Evolutionary conservation across 2,329 filamentous ascomycete species (phyloP).

Genomic region (Chaetomiaceae sp.): DNA sequence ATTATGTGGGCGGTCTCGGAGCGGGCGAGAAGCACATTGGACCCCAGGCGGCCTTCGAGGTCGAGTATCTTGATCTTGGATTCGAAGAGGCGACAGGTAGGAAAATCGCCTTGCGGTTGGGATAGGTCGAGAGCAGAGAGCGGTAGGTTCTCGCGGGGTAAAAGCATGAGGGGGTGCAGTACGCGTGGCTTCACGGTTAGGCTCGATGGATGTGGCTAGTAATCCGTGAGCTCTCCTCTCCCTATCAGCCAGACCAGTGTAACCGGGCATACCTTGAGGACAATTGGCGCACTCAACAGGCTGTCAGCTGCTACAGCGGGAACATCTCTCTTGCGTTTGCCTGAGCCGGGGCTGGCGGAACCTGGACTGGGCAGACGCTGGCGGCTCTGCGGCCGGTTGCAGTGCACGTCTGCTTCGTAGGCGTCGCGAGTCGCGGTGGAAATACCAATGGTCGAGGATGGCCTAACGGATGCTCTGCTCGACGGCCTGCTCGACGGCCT

Average conservation of each 20-base stretch:
- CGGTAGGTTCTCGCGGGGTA: slow-evolving; percentile 56
- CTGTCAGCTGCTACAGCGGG: slow-evolving; percentile 44
- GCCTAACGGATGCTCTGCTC: slow-evolving; percentile 15
- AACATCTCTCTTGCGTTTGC: slow-evolving; percentile 36
- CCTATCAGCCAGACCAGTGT: not conserved
- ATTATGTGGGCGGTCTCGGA: slow-evolving; percentile 50
- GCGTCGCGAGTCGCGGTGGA: slow-evolving; percentile 39
- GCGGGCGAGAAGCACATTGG: slow-evolving; percentile 57
- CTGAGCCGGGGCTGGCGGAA: slow-evolving; percentile 31
- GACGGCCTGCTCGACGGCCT: slow-evolving; percentile 12
- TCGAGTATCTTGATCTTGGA: slow-evolving; percentile 61
- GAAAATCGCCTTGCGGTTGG: slow-evolving; percentile 46
- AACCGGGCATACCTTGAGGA: slow-evolving; percentile 44
- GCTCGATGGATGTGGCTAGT: slow-evolving; percentile 53
- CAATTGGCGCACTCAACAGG: slow-evolving; percentile 48
- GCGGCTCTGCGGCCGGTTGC: slow-evolving; percentile 4
- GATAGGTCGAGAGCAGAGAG: slow-evolving; percentile 59
- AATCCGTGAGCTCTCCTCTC: slow-evolving; percentile 20
- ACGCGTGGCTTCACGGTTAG: slow-evolving; percentile 50
- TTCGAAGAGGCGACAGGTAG: slow-evolving; percentile 54
- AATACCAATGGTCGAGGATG: slow-evolving; percentile 31
- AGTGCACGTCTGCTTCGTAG: slow-evolving; percentile 31
- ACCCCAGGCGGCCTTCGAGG: slow-evolving; percentile 56
- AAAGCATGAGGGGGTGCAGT: slow-evolving; percentile 57
- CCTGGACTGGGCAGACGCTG: slow-evolving; percentile 1